These are phyloP conservation scores for Arthroderma sp. DNA, from an alignment of 2,329 filamentous ascomycete genomes.

Conservation along the genomic window DNA sequence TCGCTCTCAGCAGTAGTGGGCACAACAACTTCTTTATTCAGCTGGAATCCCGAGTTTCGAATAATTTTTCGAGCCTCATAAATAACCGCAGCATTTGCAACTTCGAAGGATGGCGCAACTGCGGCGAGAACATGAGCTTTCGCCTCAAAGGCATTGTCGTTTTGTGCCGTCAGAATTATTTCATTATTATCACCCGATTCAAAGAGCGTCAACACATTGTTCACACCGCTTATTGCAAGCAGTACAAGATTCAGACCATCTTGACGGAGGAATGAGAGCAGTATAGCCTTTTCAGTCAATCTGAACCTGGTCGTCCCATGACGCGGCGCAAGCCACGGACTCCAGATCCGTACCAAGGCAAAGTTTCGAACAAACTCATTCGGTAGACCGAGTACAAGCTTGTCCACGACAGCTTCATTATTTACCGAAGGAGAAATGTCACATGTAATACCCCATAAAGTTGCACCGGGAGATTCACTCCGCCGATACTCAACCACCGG, in stretches of 20 bases:
- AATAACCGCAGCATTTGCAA: constrained; percentile 65
- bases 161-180: constrained; percentile 56
- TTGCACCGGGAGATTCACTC: constrained; percentile 30
- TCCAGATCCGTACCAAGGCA: constrained; percentile 63
- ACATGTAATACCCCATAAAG: constrained; percentile 41
- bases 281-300: constrained; percentile 62
- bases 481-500: constrained; percentile 21
- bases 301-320: constrained; percentile 58
- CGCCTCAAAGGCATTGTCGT: constrained; percentile 48
- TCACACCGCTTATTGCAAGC: constrained; percentile 61
- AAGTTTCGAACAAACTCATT: constrained; percentile 62
- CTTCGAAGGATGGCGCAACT: constrained; percentile 58
- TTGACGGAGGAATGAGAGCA: constrained; percentile 62
- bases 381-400: constrained; percentile 49
- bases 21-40: constrained; percentile 16
- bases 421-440: constrained; percentile 40
- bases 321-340: constrained; percentile 76
- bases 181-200: constrained; percentile 51
- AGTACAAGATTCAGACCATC: constrained; percentile 65
- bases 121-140: constrained; percentile 54
- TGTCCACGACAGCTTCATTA: constrained; percentile 36
- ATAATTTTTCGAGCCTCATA: constrained; percentile 64
- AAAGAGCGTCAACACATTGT: constrained; percentile 57
- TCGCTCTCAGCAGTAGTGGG: constrained; percentile 35
- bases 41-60: not conserved